phyloP scores from a whole-genome alignment of 129 eudicot species.

The Artemisia argyi region DNA sequence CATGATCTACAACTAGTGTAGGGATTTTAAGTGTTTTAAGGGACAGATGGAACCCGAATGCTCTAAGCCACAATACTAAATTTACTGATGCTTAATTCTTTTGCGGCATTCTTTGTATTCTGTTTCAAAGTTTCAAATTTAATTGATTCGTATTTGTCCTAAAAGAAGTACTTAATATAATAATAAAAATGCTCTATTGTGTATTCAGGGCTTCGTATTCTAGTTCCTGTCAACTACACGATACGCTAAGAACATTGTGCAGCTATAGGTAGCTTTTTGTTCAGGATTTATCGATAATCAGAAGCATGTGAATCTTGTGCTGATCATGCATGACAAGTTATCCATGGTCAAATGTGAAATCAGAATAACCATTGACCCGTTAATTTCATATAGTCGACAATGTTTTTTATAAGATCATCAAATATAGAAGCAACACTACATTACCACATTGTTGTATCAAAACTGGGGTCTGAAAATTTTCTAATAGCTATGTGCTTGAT shows the following conservation, averaged over 20 bases:
- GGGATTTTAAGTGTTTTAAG: slow-evolving; percentile 47
- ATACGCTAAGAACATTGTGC: not conserved
- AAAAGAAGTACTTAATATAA: not conserved
- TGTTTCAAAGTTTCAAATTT: not conserved
- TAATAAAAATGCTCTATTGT: not conserved
- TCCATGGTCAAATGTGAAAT: not conserved
- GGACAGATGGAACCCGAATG: slow-evolving; percentile 58
- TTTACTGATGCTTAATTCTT: not conserved
- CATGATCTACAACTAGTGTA: slow-evolving; percentile 67
- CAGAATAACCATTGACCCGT: not conserved
- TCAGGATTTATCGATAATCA: slow-evolving; percentile 3
- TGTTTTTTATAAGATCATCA: not conserved
- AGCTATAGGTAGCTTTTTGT: not conserved
- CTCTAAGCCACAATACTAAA: slow-evolving; percentile 42
- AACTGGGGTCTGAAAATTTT: not conserved
- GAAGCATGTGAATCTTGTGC: not conserved
- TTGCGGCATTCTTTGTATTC: not conserved
- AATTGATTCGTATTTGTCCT: not conserved
- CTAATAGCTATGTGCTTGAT: not conserved
- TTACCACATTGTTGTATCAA: slow-evolving; percentile 8
- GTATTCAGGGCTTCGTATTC: not conserved
- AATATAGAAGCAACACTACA: not conserved
- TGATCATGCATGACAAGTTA: not conserved
- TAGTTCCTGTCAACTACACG: not conserved
- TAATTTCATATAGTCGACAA: not conserved